Evolutionary conservation across 371 early-diverging fungal species (phyloP), one percentile per base, ranked within the genome.

Genomic region (Mucor sp.): DNA sequence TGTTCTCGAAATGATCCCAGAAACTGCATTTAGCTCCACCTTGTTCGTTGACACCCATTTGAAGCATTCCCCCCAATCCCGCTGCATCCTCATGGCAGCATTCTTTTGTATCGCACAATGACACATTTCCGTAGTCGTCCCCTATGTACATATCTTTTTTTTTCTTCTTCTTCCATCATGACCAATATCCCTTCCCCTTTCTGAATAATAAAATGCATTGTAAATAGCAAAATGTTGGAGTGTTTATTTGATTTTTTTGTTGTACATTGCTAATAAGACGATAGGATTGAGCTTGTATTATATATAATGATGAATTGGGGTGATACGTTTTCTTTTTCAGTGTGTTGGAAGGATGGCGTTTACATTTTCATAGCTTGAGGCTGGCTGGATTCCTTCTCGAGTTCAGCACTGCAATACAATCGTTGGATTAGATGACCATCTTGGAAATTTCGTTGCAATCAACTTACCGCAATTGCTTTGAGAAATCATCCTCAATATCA

Each of bases 401-500:
- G 66, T 44, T 72, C 72, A 62, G 72, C 65, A 65, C 72, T 72
- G 50, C 15, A 14, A 41, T 41, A 47, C 9, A 44, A n/a, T 4
- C 9, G 19, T 1, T 47, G 9, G 11, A 17, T 47, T 47, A 21
- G 21, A 47, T 21, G 21, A 21, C 21, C 21, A 47, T 21, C 7
- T 21, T 47, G 3, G 3, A 19, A 0, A 3, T 21, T 11, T 21
- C 9, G 11, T 21, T 2, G 7, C 3, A 7, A 8, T 47, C n/a
- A 47, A 19, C 39, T 65, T 76, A 89, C 92, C 90, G 86, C 65
- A 95, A 81, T 76, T 95, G 96, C 72, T 88, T 86, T 39, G 95
- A 91, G 71, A 95, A 95, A 60, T 94, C 96, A 66, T 95, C 96
- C 64, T 94, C 93, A 58, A 94, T 72, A 76, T 94, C 93, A 68